Percentiles rank a stretch among this genome's conserved stretches.
Evolutionary conservation across 2,329 filamentous ascomycete species (phyloP).

Genomic region (Drechslerella coelobrocha): DNA sequence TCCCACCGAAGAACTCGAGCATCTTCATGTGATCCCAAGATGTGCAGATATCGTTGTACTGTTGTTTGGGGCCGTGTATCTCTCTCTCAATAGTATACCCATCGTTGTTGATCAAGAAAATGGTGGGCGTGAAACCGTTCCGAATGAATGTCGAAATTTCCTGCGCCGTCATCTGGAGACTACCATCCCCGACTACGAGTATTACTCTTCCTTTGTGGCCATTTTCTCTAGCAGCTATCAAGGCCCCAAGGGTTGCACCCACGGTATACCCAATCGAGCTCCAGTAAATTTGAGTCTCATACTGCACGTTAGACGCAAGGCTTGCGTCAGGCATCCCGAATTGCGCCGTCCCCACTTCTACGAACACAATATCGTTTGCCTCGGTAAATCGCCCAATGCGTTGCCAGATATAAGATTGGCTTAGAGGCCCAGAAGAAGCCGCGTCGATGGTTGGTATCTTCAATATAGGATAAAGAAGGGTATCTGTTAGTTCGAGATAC

Average conservation of each 20-base stretch:
- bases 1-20: conserved; percentile 62
- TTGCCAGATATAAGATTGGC: conserved; percentile 51
- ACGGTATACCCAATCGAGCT: conserved; percentile 69
- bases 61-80: conserved; percentile 65
- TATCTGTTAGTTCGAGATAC: neutral
- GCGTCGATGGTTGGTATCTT: conserved; percentile 46
- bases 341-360: conserved; percentile 65
- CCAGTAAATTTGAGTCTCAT: conserved; percentile 66
- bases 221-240: conserved; percentile 64
- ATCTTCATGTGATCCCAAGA: conserved; percentile 64
- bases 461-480: conserved; percentile 39
- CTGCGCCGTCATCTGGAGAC: conserved; percentile 71
- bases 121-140: conserved; percentile 62
- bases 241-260: conserved; percentile 65
- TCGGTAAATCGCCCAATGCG: conserved; percentile 54
- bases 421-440: conserved; percentile 61
- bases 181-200: conserved; percentile 69
- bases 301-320: conserved; percentile 62
- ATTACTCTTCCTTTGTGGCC: conserved; percentile 62
- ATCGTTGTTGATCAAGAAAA: conserved; percentile 67
- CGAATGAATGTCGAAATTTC: conserved; percentile 70
- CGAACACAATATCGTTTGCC: conserved; percentile 60
- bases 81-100: conserved; percentile 68
- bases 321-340: conserved; percentile 64
- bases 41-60: conserved; percentile 66